Evolutionary conservation across 2,329 filamentous ascomycete species (phyloP), one percentile per base, ranked within the genome.

Genomic region (Huntiella decipiens): DNA sequence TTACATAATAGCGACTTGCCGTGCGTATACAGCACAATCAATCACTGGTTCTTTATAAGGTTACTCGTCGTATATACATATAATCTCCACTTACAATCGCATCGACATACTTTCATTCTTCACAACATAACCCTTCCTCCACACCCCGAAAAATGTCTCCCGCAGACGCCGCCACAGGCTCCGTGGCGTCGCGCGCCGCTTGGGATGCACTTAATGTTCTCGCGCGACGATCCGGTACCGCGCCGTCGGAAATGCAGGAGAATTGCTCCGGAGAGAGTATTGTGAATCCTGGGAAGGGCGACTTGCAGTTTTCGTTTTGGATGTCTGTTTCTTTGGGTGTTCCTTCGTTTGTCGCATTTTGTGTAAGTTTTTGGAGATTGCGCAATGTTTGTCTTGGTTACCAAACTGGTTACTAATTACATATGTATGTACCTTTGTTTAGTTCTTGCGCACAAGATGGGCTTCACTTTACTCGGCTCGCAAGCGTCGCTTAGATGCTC

Each of bases 391-490:
- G 4, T 31, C 28, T 33, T 8, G 34, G 31, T 12, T 43, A 45
- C 38, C 39, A 38, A 44, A 16, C 19, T 8, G 34, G 31, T 12
- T 43, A 45, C 38, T 44, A 38, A 44, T 36, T 16, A 17, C 44
- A 15, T n/a, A n/a, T n/a, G n/a, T n/a, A n/a, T 15, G 15, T 15
- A 15, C 15, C 15, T 15, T 15, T n/a, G 10, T 46, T 10, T 56
- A 91, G 83, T 66, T 86, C 41, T 67, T 98, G 19, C 80, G 91
- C 42, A 86, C 87, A 52, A 77, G 85, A 75, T 98, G 91, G 91
- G 81, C 83, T 42, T 72, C 78, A 16, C 71, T 98, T 1, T 98
- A 96, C 60, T 80, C 86, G 31, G 91, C 91, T 40, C 77, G 91
- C 48, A 91, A 87, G 63, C 78, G 79, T 55, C 78, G 82, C 52